Evolutionary conservation across 352 stramenopile genomes (phyloP).

Genomic region (Achlya hypogyna): DNA sequence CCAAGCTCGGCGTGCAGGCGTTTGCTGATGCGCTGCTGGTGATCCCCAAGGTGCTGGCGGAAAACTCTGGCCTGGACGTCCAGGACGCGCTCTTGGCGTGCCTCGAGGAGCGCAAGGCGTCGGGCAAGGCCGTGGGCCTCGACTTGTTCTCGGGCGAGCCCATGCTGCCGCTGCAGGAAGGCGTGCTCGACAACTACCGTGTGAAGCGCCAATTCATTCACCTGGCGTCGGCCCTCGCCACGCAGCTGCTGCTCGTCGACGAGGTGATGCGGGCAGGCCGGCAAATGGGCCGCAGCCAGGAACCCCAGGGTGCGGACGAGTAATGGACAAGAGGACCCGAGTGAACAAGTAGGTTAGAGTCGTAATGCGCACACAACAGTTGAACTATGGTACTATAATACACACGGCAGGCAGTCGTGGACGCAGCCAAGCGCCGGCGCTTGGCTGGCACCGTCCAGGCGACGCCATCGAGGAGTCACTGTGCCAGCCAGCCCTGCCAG

Average conservation of each 20-base stretch:
- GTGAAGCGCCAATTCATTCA: slow-evolving; percentile 99
- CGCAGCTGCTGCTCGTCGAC: slow-evolving; percentile 97
- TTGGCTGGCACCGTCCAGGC: too few relatives aligned
- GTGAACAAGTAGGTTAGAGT: background rate
- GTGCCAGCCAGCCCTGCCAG: too few relatives aligned
- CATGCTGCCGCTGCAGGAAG: slow-evolving; percentile 94
- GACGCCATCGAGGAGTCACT: too few relatives aligned
- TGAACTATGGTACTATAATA: background rate
- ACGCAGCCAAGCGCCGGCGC: too few relatives aligned
- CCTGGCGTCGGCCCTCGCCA: slow-evolving; percentile 96
- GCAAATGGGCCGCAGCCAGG: slow-evolving; percentile 83
- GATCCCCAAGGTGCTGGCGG: slow-evolving; percentile 96
- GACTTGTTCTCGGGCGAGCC: slow-evolving; percentile 94
- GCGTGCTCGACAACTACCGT: slow-evolving; percentile 98
- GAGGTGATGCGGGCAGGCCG: slow-evolving; percentile 99
- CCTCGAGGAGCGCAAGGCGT: slow-evolving; percentile 91
- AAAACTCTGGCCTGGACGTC: slow-evolving; percentile 79
- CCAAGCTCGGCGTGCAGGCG: slow-evolving; percentile 96
- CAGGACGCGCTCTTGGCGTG: slow-evolving; percentile 96
- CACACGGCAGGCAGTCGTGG: too few relatives aligned
- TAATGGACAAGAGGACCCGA: background rate
- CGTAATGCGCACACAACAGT: background rate
- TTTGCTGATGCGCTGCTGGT: slow-evolving; percentile 96
- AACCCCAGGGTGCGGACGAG: background rate
- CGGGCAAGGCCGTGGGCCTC: slow-evolving; percentile 88